These are phyloP conservation scores for Aspergillus quadrilineatus DNA, from an alignment of 2,329 filamentous ascomycete species.

Conservation along the genomic window DNA sequence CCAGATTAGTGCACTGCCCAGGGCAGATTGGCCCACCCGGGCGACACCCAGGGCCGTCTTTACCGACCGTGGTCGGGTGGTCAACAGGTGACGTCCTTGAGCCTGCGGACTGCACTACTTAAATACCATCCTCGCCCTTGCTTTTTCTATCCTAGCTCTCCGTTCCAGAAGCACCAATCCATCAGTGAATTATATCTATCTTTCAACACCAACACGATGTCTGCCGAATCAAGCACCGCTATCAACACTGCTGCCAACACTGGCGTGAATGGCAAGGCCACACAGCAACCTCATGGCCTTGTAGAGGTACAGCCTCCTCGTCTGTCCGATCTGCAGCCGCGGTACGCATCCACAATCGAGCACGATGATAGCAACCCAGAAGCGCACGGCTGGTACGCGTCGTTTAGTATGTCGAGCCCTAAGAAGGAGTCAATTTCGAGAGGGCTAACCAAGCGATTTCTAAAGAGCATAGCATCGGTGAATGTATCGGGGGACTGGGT, in stretches of 20 bases:
- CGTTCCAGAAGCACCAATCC: neutral
- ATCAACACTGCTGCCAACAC: conserved; percentile 18
- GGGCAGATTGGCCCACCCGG: neutral
- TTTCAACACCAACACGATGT: conserved; percentile 23
- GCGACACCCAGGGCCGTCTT: neutral
- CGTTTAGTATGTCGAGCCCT: conserved; percentile 64
- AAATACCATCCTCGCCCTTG: conserved; percentile 9
- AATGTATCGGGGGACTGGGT: conserved; percentile 72
- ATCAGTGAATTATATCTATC: neutral
- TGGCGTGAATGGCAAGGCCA: conserved; percentile 36
- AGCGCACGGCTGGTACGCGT: conserved; percentile 83
- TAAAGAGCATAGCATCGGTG: conserved; percentile 70
- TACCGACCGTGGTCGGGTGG: neutral
- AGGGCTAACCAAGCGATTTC: conserved; percentile 8
- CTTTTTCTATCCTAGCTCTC: conserved; percentile 4
- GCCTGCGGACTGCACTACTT: conserved; percentile 3
- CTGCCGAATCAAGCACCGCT: conserved; percentile 23
- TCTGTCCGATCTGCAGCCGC: conserved; percentile 79
- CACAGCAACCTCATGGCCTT: conserved; percentile 45
- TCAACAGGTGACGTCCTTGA: neutral
- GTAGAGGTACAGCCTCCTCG: conserved; percentile 77
- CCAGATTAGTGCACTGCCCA: conserved; percentile 8
- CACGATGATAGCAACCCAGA: conserved; percentile 65
- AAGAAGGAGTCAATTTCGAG: neutral
- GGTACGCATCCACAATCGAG: conserved; percentile 66